Percentiles rank a stretch among this genome's conserved stretches.
phyloP scores from a whole-genome alignment of 164 flowering plant species.

The Vitis labrusca region DNA sequence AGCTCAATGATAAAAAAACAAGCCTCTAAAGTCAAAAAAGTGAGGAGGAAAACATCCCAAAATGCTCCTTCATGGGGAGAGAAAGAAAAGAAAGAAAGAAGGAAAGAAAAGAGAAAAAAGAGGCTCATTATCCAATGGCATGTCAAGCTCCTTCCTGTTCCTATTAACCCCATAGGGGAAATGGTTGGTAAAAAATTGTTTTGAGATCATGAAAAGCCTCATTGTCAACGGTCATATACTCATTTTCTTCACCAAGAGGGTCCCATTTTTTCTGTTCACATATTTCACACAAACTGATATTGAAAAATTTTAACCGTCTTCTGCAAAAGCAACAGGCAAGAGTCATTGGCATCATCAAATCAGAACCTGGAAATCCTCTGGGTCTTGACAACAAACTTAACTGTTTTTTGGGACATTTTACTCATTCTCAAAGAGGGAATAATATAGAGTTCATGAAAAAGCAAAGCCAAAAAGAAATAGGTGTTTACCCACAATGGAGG shows the following conservation, averaged over 20 bases:
- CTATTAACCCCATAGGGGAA: not conserved
- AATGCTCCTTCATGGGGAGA: conserved; percentile 19
- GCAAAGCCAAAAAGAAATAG: too few species aligned
- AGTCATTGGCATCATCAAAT: too few species aligned
- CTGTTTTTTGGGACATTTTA: not conserved
- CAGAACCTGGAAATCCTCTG: too few species aligned
- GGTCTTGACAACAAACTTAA: too few species aligned
- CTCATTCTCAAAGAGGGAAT: not conserved
- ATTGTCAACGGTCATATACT: conserved; percentile 21
- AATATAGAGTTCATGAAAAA: too few species aligned
- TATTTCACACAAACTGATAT: too few species aligned
- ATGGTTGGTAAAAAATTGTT: conserved; percentile 9
- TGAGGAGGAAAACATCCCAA: conserved; percentile 27
- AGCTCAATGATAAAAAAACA: conserved; percentile 23
- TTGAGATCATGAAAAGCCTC: conserved; percentile 3
- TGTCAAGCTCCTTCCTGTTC: conserved; percentile 4
- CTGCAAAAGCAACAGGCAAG: too few species aligned
- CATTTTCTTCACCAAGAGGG: not conserved
- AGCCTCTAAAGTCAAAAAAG: conserved; percentile 34
- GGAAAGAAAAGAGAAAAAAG: conserved; percentile 7
- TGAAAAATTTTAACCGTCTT: too few species aligned
- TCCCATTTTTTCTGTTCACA: not conserved
- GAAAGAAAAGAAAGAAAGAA: conserved; percentile 2
- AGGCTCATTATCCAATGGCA: conserved; percentile 32
- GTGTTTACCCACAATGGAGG: too few species aligned